phyloP scores from a whole-genome alignment of 768 basidiomycete species.

The Mycena epipterygia region DNA sequence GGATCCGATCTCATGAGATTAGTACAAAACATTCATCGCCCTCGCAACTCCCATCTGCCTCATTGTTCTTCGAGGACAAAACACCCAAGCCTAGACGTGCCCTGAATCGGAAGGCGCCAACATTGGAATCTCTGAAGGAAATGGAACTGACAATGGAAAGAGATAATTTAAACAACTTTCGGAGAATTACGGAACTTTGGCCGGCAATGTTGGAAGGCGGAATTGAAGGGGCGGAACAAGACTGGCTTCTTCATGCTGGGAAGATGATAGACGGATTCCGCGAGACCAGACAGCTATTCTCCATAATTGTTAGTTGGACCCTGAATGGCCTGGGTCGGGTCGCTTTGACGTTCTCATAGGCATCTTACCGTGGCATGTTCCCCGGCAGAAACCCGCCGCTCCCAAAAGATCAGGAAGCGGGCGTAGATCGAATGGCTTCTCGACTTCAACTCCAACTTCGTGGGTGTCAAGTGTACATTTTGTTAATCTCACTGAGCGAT shows the following conservation, averaged over 20 bases:
- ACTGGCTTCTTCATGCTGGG: slow-evolving; percentile 90
- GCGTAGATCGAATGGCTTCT: slow-evolving; percentile 32
- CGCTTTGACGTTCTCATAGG: not conserved
- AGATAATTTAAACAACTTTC: slow-evolving; percentile 71
- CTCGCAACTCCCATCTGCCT: slow-evolving; percentile 15
- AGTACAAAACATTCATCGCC: not conserved
- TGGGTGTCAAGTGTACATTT: slow-evolving; percentile 9
- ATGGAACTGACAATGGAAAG: slow-evolving; percentile 80
- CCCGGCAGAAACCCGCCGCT: slow-evolving; percentile 4
- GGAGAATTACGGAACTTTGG: slow-evolving; percentile 74
- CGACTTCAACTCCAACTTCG: slow-evolving; percentile 35
- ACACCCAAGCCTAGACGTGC: slow-evolving; percentile 49
- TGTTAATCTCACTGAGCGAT: not conserved
- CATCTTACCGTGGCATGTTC: slow-evolving; percentile 32
- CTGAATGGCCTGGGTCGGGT: not conserved
- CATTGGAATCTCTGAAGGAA: slow-evolving; percentile 72
- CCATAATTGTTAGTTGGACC: slow-evolving; percentile 49
- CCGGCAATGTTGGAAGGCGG: slow-evolving; percentile 55
- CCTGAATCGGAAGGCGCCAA: slow-evolving; percentile 60
- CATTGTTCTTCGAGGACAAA: slow-evolving; percentile 30
- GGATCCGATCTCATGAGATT: slow-evolving; percentile 36
- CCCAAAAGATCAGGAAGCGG: slow-evolving; percentile 20
- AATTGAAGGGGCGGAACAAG: slow-evolving; percentile 67
- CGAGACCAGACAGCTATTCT: slow-evolving; percentile 87
- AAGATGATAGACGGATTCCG: slow-evolving; percentile 91